Conservation (phyloP, 345 rosid genomes). For the Jatropha curcas region DNA sequence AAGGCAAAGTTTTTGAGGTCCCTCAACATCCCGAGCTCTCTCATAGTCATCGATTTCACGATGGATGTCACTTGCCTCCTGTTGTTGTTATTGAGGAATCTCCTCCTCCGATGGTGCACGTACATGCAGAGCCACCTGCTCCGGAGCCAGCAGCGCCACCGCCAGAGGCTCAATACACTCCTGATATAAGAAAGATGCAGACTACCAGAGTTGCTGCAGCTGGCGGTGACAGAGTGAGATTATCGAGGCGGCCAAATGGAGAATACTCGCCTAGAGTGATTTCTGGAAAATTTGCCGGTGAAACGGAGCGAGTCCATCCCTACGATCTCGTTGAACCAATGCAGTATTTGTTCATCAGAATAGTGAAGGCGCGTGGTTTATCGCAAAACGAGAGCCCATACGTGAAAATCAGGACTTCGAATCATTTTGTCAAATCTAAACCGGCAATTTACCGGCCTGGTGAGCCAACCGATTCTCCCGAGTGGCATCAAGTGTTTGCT, state of each 20-base stretch:
- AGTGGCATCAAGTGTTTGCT: slow-evolving; percentile 88
- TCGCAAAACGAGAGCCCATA: slow-evolving; percentile 58
- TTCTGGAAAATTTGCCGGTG: slow-evolving; percentile 32
- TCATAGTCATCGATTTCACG: slow-evolving; percentile 23
- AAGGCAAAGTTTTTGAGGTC: slow-evolving; percentile 51
- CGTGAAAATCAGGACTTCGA: slow-evolving; percentile 62
- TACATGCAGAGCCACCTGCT: slow-evolving; percentile 16
- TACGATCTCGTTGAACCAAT: slow-evolving; percentile 87
- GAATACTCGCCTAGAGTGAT: slow-evolving; percentile 77
- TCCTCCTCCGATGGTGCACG: slow-evolving; percentile 36
- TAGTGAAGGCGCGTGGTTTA: slow-evolving; percentile 78
- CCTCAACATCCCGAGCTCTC: slow-evolving; percentile 36
- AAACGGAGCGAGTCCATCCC: slow-evolving; percentile 54
- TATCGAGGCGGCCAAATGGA: slow-evolving; percentile 52
- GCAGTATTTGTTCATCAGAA: slow-evolving; percentile 73
- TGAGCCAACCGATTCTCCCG: slow-evolving; percentile 63
- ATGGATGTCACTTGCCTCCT: slow-evolving; percentile 46
- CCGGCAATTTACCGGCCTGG: slow-evolving; percentile 59
- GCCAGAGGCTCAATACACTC: slow-evolving; percentile 30
- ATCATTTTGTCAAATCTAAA: slow-evolving; percentile 48
- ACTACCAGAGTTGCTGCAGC: slow-evolving; percentile 18
- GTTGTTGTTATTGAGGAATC: slow-evolving; percentile 58
- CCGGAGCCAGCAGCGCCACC: slow-evolving; percentile 28
- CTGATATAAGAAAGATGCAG: slow-evolving; percentile 81
- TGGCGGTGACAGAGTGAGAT: slow-evolving; percentile 58